Percentiles rank a stretch among this genome's conserved stretches.
Conservation (phyloP, 129 eudicot genomes). For the Logfia minima region DNA sequence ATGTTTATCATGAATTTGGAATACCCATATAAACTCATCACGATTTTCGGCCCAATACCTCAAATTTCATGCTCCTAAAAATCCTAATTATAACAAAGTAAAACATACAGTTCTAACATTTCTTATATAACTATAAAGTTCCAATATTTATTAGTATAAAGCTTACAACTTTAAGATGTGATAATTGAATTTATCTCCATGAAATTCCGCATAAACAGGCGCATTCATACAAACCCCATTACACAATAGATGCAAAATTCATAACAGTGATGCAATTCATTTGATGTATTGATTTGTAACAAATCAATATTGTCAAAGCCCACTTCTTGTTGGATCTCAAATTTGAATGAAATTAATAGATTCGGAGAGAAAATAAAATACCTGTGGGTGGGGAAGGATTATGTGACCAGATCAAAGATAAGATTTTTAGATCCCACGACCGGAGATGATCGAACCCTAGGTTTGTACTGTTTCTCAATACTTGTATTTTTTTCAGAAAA, state of each 20-base stretch:
- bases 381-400: conserved; percentile 17
- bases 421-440: conserved; percentile 4
- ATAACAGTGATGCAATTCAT: not conserved
- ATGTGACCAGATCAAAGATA: conserved; percentile 16
- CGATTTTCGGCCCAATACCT: not conserved
- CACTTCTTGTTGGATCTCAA: not conserved
- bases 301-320: not conserved
- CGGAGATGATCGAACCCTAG: conserved; percentile 12
- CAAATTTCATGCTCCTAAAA: not conserved
- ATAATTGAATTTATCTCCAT: not conserved
- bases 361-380: not conserved
- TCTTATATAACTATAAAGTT: not conserved
- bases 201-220: not conserved
- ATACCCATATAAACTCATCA: not conserved
- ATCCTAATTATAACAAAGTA: not conserved
- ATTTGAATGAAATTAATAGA: not conserved
- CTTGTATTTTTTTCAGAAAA: not conserved
- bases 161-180: not conserved
- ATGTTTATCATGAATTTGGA: not conserved
- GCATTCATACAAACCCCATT: not conserved
- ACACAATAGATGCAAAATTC: not conserved
- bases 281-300: not conserved
- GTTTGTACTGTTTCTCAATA: not conserved
- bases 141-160: not conserved
- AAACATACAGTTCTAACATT: not conserved